Percentiles rank a stretch among this genome's conserved stretches.
These are phyloP conservation scores for Cytospora chrysosperma DNA, from an alignment of 2,329 filamentous ascomycete species.

Conservation along the genomic window DNA sequence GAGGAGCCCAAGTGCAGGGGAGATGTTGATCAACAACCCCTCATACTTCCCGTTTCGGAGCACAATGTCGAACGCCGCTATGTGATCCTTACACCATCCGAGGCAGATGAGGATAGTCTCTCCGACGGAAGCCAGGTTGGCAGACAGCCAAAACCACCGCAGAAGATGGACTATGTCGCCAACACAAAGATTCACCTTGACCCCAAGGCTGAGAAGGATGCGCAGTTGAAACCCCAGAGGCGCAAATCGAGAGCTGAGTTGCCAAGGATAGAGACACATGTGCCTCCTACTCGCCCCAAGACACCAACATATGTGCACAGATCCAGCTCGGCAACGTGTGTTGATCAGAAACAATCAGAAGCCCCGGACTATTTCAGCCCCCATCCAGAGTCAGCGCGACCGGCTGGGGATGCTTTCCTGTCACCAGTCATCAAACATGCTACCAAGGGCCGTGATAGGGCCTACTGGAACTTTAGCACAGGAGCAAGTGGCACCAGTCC, in stretches of 20 bases:
- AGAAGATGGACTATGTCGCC: conserved; percentile 38
- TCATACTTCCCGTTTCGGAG: conserved; percentile 63
- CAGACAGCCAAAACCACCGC: conserved; percentile 19
- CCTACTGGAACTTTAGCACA: conserved; percentile 37
- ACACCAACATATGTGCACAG: conserved; percentile 32
- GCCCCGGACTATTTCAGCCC: conserved; percentile 35
- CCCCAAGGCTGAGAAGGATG: conserved; percentile 30
- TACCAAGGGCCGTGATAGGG: conserved; percentile 43
- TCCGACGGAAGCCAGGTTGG: conserved; percentile 1
- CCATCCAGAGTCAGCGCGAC: conserved; percentile 26
- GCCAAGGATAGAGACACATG: conserved; percentile 45
- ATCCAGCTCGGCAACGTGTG: conserved; percentile 36
- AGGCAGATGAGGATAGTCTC: conserved; percentile 23
- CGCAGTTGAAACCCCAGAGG: conserved; percentile 28
- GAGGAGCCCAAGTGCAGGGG: conserved; percentile 63
- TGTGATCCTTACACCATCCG: conserved; percentile 50
- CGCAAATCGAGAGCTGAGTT: conserved; percentile 42
- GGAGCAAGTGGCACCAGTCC: conserved; percentile 15
- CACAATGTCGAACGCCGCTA: conserved; percentile 64
- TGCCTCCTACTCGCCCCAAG: conserved; percentile 31
- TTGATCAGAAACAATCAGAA: conserved; percentile 29
- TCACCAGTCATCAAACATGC: conserved; percentile 45
- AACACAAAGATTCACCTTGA: conserved; percentile 40
- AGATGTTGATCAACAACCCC: conserved; percentile 64
- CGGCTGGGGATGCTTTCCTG: conserved; percentile 37